These are phyloP conservation scores for Apiotrichum sp. DNA, from an alignment of 1,284 basidiomycete genomes.

Conservation along the genomic window DNA sequence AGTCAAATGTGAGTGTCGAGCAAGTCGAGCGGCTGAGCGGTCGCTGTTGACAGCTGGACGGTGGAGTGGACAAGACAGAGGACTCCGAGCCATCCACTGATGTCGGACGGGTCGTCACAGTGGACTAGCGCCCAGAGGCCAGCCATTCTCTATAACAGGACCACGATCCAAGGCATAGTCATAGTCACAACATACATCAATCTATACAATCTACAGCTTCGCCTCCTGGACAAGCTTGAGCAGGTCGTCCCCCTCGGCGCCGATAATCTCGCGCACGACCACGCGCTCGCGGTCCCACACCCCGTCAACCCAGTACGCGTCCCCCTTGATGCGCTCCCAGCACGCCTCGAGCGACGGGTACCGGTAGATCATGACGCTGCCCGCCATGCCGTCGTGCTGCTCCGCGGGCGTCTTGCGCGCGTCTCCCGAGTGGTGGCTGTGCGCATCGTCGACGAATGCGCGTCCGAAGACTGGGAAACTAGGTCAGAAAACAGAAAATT, in stretches of 20 bases:
- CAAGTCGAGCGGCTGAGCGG: no score
- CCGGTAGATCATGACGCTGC: constrained; percentile 36
- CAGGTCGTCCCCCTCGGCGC: constrained; percentile 3
- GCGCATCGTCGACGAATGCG: constrained; percentile 7
- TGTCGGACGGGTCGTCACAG: no score
- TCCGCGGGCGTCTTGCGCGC: not conserved
- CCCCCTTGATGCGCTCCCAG: constrained; percentile 33
- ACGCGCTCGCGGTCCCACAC: constrained; percentile 33
- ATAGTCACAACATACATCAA: not conserved
- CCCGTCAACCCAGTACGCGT: constrained; percentile 38
- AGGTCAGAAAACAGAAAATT: no score
- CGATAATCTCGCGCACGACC: constrained; percentile 3
- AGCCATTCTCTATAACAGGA: no score
- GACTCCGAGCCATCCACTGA: no score
- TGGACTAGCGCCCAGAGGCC: no score
- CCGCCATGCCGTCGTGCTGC: constrained; percentile 24
- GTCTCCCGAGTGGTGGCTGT: constrained; percentile 2
- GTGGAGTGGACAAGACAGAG: no score
- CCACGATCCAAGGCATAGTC: not conserved
- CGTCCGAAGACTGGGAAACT: constrained; percentile 11
- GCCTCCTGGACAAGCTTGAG: not conserved
- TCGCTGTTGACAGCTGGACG: no score
- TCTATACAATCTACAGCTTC: not conserved
- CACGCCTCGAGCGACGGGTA: constrained; percentile 23
- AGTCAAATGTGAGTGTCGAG: no score